These are phyloP conservation scores for Pseudogymnoascus sp. DNA, from an alignment of 2,329 filamentous ascomycete genomes.

Conservation along the genomic window DNA sequence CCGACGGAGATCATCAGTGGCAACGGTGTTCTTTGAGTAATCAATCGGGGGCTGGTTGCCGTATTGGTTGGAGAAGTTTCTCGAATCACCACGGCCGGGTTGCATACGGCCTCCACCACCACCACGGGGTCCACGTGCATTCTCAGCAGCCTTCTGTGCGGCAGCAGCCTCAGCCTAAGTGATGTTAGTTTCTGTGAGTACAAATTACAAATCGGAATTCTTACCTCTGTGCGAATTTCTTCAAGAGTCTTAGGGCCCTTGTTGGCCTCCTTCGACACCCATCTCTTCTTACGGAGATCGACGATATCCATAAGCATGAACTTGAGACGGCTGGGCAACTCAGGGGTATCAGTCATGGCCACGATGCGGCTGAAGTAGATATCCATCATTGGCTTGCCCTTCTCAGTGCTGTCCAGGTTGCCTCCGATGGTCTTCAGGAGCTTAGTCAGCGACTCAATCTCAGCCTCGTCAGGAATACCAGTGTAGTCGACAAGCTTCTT, in stretches of 20 bases:
- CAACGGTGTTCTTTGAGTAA: constrained; percentile 71
- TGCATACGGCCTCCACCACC: constrained; percentile 60
- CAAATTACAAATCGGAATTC: constrained; percentile 22
- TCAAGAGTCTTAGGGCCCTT: constrained; percentile 97
- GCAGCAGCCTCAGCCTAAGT: constrained; percentile 61
- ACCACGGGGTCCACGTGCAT: constrained; percentile 56
- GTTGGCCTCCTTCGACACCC: constrained; percentile 80
- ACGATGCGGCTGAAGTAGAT: constrained; percentile 89
- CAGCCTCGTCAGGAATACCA: constrained; percentile 85
- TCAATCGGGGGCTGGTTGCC: constrained; percentile 64
- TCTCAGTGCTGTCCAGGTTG: constrained; percentile 76
- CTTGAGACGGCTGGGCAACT: constrained; percentile 76
- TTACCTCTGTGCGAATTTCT: constrained; percentile 75
- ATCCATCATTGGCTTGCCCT: constrained; percentile 81
- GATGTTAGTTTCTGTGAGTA: constrained; percentile 23
- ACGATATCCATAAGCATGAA: constrained; percentile 97
- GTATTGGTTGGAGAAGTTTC: constrained; percentile 70
- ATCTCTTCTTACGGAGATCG: constrained; percentile 70
- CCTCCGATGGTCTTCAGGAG: constrained; percentile 84
- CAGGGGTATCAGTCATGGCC: constrained; percentile 69
- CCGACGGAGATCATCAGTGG: constrained; percentile 83
- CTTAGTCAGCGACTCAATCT: constrained; percentile 92
- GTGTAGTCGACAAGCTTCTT: constrained; percentile 95
- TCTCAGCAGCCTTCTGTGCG: constrained; percentile 75
- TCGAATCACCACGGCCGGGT: constrained; percentile 77